Percentiles rank a stretch among this genome's conserved stretches.
Evolutionary conservation across 2,329 filamentous ascomycete species (phyloP).

Genomic region (Diaporthe vexans): DNA sequence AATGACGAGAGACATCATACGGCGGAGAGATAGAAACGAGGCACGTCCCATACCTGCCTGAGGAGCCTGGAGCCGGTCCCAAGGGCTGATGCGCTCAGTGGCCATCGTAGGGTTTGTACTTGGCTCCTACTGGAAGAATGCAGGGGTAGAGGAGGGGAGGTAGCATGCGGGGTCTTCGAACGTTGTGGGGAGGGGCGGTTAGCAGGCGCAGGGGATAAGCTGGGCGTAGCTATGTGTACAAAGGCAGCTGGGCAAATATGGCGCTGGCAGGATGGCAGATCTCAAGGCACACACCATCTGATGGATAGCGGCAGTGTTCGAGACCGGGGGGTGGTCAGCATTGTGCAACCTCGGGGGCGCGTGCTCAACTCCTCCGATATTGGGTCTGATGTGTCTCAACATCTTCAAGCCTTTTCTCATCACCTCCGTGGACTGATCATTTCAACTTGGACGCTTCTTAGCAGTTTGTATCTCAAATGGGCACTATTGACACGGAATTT

Average conservation of each 20-base stretch:
- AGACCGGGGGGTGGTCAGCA: conserved; percentile 22
- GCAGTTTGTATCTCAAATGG: neutral
- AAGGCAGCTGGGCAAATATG: neutral
- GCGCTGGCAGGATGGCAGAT: neutral
- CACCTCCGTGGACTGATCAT: neutral
- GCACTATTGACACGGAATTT: neutral
- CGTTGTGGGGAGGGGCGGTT: too few relatives aligned
- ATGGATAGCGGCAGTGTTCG: neutral
- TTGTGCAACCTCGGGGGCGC: neutral
- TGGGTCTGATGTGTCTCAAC: neutral
- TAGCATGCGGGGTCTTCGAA: neutral
- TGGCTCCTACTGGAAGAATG: neutral
- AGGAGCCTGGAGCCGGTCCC: too few relatives aligned
- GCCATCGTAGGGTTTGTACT: neutral
- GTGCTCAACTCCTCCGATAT: neutral
- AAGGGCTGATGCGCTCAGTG: neutral
- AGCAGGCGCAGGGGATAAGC: neutral
- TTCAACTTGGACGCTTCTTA: neutral
- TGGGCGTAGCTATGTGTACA: conserved; percentile 22
- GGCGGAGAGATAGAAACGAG: neutral
- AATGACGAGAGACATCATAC: conserved; percentile 23
- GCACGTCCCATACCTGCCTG: neutral
- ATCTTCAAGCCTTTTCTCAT: neutral
- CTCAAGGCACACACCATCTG: neutral
- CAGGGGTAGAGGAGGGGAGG: neutral